Conservation (phyloP, 1,139 yeast species). For the Blastobotrys serpentis region DNA sequence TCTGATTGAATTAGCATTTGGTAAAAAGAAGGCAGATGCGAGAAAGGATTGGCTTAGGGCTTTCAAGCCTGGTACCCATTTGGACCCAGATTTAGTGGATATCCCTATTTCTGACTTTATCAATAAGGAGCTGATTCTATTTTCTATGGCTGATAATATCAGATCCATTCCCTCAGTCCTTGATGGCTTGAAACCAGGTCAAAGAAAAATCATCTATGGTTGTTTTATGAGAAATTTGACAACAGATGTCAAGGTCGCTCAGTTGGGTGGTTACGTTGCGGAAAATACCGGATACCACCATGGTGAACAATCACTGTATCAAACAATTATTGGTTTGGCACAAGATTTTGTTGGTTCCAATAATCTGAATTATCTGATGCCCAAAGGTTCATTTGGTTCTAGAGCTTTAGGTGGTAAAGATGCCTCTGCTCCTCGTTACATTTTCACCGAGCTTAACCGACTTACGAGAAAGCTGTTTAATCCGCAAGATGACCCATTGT, state of each 20-base stretch:
- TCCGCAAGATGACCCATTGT: slow-evolving; percentile 75
- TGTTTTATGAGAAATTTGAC: slow-evolving; percentile 79
- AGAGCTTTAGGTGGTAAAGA: slow-evolving; percentile 98
- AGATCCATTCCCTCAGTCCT: slow-evolving; percentile 92
- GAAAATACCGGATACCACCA: slow-evolving; percentile 95
- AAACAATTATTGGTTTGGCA: slow-evolving; percentile 89
- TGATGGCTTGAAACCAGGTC: slow-evolving; percentile 98
- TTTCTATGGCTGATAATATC: slow-evolving; percentile 94
- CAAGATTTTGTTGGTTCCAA: slow-evolving; percentile 95
- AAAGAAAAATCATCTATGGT: slow-evolving; percentile 87
- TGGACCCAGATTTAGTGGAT: slow-evolving; percentile 72
- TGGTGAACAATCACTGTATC: slow-evolving; percentile 85
- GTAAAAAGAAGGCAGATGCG: slow-evolving; percentile 94
- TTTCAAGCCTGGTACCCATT: slow-evolving; percentile 85
- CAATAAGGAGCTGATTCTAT: slow-evolving; percentile 89
- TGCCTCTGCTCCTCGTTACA: slow-evolving; percentile 97
- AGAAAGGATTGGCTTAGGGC: slow-evolving; percentile 96
- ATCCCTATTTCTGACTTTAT: slow-evolving; percentile 94
- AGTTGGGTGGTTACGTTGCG: slow-evolving; percentile 84
- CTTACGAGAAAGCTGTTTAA: slow-evolving; percentile 76
- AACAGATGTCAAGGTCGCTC: slow-evolving; percentile 84
- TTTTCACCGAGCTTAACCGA: slow-evolving; percentile 78
- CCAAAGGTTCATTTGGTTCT: slow-evolving; percentile 96
- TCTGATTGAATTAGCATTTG: slow-evolving; percentile 89
- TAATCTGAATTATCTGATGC: slow-evolving; percentile 78